Base-by-base conservation (phyloP, 2,329 filamentous ascomycete species). In the Graphilbum ipis-grandicollis region DNA sequence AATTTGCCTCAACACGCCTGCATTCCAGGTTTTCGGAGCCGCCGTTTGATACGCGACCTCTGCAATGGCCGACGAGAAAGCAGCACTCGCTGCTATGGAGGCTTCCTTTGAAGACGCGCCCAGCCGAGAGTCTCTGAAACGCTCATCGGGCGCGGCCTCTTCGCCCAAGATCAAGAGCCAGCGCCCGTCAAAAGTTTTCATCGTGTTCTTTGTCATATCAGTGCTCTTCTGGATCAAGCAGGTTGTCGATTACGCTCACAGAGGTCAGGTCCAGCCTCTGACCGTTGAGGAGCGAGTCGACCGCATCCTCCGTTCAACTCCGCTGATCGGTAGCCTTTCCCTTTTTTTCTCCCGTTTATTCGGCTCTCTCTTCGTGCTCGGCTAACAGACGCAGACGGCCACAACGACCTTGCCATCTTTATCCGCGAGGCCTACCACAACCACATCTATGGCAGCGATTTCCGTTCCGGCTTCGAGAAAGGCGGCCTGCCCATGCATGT, bases 401-500 rank as follows among this genome's bases (percentile, higher is more conserved):
- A 94, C 52, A 79, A 93, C 57, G 88, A 96, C 52, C 66, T 96
- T 34, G 70, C 88, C 18, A 77, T 90, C 29, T 55, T 78, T 21
- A 63, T 94, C 36, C 72, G 84, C 28, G 56, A 47, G 6, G 29
- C 58, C 4, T 88, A 75, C 48, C 61, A 75, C 29, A 93, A 93
- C 51, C 75, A 80, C 43, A 85, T 96, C 47, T 79, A 93, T 51
- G 60, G 65, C 43, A 56, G 67, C 12, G 71, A 75, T 34, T 94
- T 93, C 57, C 76, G 68, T n/a, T 58, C 74, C 28, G 66, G 69
- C 6, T 93, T 93, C 50, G 68, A 77, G 44, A 59, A 79, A 18
- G 83, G 81, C 23, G 71, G 69, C 1, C 57, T 93, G 36, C 50
- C 54, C 0, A 65, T 65, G 4, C 81, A 96, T 46, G 78, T 90